Conservation (phyloP, 2,329 filamentous ascomycete genomes). For the Colletotrichum sp. region DNA sequence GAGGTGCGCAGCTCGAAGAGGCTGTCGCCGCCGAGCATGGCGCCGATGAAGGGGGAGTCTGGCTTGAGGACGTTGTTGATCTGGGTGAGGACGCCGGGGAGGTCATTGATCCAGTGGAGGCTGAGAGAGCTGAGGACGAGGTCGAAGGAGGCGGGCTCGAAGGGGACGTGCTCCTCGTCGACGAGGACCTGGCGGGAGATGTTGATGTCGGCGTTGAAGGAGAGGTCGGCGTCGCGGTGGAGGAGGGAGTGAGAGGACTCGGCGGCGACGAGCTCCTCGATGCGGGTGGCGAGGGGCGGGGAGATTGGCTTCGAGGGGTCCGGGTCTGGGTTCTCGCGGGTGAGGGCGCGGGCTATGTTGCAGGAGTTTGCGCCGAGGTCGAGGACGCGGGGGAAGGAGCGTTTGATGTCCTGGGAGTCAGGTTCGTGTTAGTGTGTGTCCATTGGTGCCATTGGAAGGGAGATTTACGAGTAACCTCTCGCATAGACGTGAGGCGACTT, state of each 20-base stretch:
- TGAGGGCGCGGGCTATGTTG: slow-evolving; percentile 86
- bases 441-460: neutral
- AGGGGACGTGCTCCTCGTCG: slow-evolving; percentile 81
- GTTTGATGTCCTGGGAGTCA: slow-evolving; percentile 81
- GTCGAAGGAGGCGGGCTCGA: slow-evolving; percentile 79
- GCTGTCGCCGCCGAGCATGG: slow-evolving; percentile 96
- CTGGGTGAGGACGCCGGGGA: slow-evolving; percentile 82
- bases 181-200: slow-evolving; percentile 78
- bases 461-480: slow-evolving; percentile 77
- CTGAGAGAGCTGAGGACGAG: slow-evolving; percentile 88
- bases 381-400: slow-evolving; percentile 81
- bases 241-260: slow-evolving; percentile 82
- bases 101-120: slow-evolving; percentile 97
- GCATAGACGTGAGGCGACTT: slow-evolving; percentile 83
- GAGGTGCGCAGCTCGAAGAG: slow-evolving; percentile 93
- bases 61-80: slow-evolving; percentile 89
- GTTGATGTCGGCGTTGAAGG: slow-evolving; percentile 76
- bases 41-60: slow-evolving; percentile 89
- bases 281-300: slow-evolving; percentile 71
- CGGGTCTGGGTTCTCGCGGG: slow-evolving; percentile 70
- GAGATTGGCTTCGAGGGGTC: slow-evolving; percentile 59
- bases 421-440: neutral
- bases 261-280: slow-evolving; percentile 77
- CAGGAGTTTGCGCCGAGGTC: slow-evolving; percentile 96
- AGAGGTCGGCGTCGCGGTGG: slow-evolving; percentile 76